Evolutionary conservation across 2,329 filamentous ascomycete species (phyloP).

Genomic region (Colletotrichum tofieldiae): DNA sequence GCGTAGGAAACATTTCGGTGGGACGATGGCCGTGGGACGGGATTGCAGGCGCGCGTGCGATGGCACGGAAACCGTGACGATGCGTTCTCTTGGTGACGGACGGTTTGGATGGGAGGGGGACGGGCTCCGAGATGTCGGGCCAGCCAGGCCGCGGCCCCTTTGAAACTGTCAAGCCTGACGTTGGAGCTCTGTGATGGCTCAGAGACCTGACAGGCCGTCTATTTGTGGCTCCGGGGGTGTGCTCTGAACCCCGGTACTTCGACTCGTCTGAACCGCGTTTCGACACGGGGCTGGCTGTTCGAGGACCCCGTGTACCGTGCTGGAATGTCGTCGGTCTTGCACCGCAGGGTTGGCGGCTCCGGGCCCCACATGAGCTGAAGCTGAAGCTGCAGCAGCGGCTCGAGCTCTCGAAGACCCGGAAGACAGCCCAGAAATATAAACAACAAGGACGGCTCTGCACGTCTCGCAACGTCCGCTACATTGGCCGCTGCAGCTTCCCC

Average conservation of each 20-base stretch:
- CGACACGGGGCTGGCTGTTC: not conserved
- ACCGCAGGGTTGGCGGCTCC: not conserved
- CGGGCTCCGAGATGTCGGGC: not conserved
- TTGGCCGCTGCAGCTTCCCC: not conserved
- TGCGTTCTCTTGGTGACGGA: not conserved
- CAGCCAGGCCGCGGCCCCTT: not conserved
- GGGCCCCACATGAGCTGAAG: slow-evolving; percentile 8
- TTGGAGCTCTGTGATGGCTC: not conserved
- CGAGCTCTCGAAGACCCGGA: not conserved
- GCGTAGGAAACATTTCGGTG: not conserved
- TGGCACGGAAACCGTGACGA: not conserved
- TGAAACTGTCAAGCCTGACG: not conserved
- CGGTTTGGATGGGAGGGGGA: not conserved
- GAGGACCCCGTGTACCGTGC: not conserved
- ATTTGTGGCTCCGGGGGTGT: not conserved
- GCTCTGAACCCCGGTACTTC: not conserved
- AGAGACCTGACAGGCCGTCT: not conserved
- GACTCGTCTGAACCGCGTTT: slow-evolving; percentile 30
- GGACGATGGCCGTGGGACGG: not conserved
- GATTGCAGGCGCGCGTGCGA: not conserved
- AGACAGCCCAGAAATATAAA: not conserved
- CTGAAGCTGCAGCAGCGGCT: not conserved
- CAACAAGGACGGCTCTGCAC: not conserved
- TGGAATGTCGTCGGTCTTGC: not conserved
- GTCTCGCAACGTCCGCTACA: not conserved